phyloP scores from a whole-genome alignment of 2,329 filamentous ascomycete species.

The Penicillium sp. region DNA sequence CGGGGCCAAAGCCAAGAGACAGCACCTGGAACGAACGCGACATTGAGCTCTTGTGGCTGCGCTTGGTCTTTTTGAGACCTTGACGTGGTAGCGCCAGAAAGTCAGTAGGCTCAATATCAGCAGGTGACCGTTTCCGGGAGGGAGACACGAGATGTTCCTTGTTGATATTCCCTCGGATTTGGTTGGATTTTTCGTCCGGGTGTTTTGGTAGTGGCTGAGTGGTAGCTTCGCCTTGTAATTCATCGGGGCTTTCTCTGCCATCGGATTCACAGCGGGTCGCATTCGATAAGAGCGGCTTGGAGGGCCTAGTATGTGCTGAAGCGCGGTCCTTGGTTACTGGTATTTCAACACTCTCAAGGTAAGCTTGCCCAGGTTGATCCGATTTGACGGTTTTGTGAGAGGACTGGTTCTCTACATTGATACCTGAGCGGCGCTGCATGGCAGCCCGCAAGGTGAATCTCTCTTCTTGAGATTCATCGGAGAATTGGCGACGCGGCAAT shows the following conservation, averaged over 20 bases:
- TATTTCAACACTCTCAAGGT: background rate
- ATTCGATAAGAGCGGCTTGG: slow-evolving; percentile 2
- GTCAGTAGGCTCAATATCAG: slow-evolving; percentile 33
- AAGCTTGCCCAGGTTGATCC: background rate
- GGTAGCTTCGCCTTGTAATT: slow-evolving; percentile 39
- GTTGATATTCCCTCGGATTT: slow-evolving; percentile 2
- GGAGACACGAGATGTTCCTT: slow-evolving; percentile 4
- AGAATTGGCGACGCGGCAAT: slow-evolving; percentile 1
- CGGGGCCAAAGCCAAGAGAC: slow-evolving; percentile 24
- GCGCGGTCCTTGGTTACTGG: background rate
- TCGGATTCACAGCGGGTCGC: slow-evolving; percentile 8
- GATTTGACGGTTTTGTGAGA: too few relatives aligned
- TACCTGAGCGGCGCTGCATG: slow-evolving; percentile 21
- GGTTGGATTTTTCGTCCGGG: slow-evolving; percentile 7
- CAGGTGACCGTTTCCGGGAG: slow-evolving; percentile 25
- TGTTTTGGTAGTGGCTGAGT: slow-evolving; percentile 20
- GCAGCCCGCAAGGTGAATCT: slow-evolving; percentile 26
- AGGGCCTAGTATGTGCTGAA: too few relatives aligned
- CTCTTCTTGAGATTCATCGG: slow-evolving; percentile 21
- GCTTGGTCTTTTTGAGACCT: slow-evolving; percentile 13
- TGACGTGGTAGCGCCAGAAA: slow-evolving; percentile 23
- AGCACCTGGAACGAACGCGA: slow-evolving; percentile 15
- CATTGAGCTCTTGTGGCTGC: slow-evolving; percentile 3
- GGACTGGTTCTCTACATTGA: background rate
- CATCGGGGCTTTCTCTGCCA: slow-evolving; percentile 40